phyloP scores from a whole-genome alignment of 768 basidiomycete genomes.

The Tulasnella sp. region DNA sequence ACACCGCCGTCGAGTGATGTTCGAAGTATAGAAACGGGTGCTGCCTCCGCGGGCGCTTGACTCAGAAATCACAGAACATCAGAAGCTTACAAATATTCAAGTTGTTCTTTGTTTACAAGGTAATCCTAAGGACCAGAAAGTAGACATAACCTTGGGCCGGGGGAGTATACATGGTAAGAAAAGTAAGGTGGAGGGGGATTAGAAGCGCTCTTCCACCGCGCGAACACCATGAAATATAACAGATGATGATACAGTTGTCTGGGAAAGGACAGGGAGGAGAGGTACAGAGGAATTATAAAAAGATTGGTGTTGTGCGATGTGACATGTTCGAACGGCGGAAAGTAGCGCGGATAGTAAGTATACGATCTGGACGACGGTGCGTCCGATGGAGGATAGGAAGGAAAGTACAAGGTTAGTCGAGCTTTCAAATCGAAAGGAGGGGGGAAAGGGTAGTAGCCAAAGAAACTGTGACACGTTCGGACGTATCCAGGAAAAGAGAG shows the following conservation, averaged over 20 bases:
- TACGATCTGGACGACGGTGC: not conserved
- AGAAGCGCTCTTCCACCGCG: not conserved
- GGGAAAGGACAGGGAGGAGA: not conserved
- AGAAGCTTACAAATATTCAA: not conserved
- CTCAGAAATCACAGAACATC: not conserved
- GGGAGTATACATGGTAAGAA: not conserved
- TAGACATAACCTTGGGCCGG: not conserved
- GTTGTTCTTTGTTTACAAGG: not conserved
- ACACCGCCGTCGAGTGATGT: no score
- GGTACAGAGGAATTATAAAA: not conserved
- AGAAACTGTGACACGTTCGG: not conserved
- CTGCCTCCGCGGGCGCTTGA: not conserved
- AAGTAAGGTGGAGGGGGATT: not conserved
- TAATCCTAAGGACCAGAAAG: not conserved
- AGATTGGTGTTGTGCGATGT: not conserved
- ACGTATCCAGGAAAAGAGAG: not conserved
- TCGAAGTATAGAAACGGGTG: no score
- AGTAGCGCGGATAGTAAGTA: not conserved
- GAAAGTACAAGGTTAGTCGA: conserved; percentile 2
- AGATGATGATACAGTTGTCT: not conserved
- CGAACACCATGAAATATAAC: not conserved
- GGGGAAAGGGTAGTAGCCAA: not conserved
- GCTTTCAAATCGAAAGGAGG: not conserved
- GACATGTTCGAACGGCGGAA: conserved; percentile 12
- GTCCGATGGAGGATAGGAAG: not conserved